phyloP scores from a whole-genome alignment of 352 stramenopile species.

The Phytopythium aichiense region DNA sequence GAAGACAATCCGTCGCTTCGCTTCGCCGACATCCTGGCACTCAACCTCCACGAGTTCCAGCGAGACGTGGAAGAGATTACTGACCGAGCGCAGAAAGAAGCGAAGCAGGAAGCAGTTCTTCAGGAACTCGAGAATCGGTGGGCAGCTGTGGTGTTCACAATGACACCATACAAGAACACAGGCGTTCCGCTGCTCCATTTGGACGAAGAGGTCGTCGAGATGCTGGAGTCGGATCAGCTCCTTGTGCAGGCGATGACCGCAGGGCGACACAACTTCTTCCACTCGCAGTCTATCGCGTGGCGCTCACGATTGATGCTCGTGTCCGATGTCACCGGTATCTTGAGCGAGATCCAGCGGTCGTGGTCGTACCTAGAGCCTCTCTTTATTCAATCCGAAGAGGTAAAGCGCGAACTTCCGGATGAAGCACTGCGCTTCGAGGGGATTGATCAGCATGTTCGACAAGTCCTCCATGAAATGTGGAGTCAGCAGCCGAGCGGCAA shows the following conservation, averaged over 20 bases:
- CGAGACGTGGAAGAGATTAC: slow-evolving; percentile 90
- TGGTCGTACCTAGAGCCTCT: slow-evolving; percentile 95
- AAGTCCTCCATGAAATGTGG: slow-evolving; percentile 79
- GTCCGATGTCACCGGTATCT: slow-evolving; percentile 79
- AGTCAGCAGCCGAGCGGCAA: slow-evolving; percentile 62
- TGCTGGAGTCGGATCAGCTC: slow-evolving; percentile 94
- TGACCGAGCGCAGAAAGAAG: slow-evolving; percentile 89
- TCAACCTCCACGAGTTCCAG: slow-evolving; percentile 78
- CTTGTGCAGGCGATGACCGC: slow-evolving; percentile 92
- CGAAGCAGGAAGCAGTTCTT: slow-evolving; percentile 86
- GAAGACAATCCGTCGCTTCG: slow-evolving; percentile 61
- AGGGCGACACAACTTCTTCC: slow-evolving; percentile 67
- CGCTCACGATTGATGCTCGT: slow-evolving; percentile 54
- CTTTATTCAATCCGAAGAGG: slow-evolving; percentile 94
- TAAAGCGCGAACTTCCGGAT: slow-evolving; percentile 91
- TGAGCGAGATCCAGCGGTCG: slow-evolving; percentile 93
- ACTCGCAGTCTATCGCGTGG: slow-evolving; percentile 54
- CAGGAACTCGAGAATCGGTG: slow-evolving; percentile 78
- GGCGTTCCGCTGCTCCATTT: slow-evolving; percentile 83
- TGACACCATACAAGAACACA: slow-evolving; percentile 87
- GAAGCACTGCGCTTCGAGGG: slow-evolving; percentile 85
- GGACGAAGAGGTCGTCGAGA: slow-evolving; percentile 92
- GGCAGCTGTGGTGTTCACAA: slow-evolving; percentile 65
- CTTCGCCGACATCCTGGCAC: slow-evolving; percentile 79
- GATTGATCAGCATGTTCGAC: slow-evolving; percentile 78